Evolutionary conservation across 768 basidiomycete species (phyloP), one percentile per base, ranked within the genome.

Genomic region (Boletus reticuloceps): DNA sequence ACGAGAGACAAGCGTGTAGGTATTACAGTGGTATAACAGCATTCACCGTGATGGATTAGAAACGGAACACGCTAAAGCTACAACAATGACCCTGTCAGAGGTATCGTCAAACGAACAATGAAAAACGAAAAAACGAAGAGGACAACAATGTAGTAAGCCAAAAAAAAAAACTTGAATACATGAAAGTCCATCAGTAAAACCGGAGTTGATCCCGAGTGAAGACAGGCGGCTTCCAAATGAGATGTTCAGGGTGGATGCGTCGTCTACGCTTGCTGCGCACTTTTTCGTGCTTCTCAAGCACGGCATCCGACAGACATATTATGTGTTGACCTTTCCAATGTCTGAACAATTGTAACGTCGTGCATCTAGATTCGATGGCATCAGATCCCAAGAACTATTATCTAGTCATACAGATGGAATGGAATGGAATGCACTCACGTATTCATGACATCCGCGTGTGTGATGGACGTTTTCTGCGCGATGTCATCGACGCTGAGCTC

Each of bases 401-500:
- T 29, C 27, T 29, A 29, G 27, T 29, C 27, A 29, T 29, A 29
- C 27, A 29, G n/a, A 7, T 27, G 36, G 13, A 32, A 45, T 50
- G 50, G 48, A 55, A 50, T 52, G 55, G 53, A 58, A 51, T 43
- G 13, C 11, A 85, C 94, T 72, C 70, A 98, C 96, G 97, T 98
- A 75, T 97, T 96, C 89, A 96, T 94, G 54, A 99, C 86, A 70
- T 99, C 97, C 31, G 88, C 86, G 63, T 96, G 94, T 5, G 93
- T 94, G 71, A 99, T 95, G 16, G 91, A 81, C 4, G 96, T 98
- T 75, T 85, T 89, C 72, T 95, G 90, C 10, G 97, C 95, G 62
- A 99, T 95, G 65, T 98, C 97, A 64, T 99, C 97, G 62, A 99
- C 89, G 69, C 89, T 92, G 51, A 98, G 77, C 63, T 93, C 91